Conservation (phyloP, 2,329 filamentous ascomycete genomes). For the Fusarium sp. region DNA sequence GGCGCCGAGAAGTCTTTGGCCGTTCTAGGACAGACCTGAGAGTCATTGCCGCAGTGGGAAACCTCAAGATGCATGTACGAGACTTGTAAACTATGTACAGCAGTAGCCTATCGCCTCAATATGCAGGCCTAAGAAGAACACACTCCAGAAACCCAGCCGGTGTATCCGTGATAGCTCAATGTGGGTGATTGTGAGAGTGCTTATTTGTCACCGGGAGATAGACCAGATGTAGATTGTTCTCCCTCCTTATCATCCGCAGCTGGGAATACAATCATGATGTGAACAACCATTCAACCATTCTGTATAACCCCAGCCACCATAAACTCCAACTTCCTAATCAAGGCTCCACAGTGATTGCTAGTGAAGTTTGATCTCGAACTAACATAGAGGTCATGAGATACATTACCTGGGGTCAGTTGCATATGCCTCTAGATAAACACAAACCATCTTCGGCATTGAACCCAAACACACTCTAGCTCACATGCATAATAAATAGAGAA, state of each 20-base stretch:
- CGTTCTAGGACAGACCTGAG: neutral
- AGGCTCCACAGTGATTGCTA: neutral
- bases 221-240: neutral
- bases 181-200: neutral
- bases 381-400: slow-evolving; percentile 21
- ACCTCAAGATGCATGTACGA: neutral
- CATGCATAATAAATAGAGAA: neutral
- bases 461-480: neutral
- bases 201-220: neutral
- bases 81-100: slow-evolving; percentile 7
- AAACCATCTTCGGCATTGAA: neutral
- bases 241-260: neutral
- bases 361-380: neutral
- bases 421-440: neutral
- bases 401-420: slow-evolving; percentile 12
- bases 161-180: neutral
- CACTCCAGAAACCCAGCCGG: neutral
- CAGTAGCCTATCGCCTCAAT: neutral
- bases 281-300: neutral
- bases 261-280: neutral
- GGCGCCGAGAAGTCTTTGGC: neutral
- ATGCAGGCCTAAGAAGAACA: neutral
- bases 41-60: neutral
- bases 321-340: slow-evolving; percentile 17
- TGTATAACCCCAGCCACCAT: neutral